Evolutionary conservation across 768 basidiomycete genomes (phyloP), one percentile per base, ranked within the genome.

Genomic region (Termitomyces sp.): DNA sequence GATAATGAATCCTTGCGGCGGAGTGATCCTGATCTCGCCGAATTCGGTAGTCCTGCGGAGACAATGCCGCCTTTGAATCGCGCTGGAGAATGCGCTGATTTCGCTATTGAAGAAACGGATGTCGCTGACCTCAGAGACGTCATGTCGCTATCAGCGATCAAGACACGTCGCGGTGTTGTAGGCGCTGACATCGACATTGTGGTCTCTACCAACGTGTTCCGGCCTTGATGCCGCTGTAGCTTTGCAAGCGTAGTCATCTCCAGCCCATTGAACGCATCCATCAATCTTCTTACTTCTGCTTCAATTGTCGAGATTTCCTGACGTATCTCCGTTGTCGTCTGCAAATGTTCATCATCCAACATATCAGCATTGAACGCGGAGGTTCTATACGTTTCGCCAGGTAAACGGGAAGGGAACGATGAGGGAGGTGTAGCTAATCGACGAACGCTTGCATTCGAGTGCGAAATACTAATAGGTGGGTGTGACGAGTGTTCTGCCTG

Each of bases 261-360:
- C 38, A 92, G 75, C 9, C 90, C 88, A 62, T 83, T 89, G 68
- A 92, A 92, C 3, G 89, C 89, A 65, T 92, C 90, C 71, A 90
- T 79, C 45, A 92, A 70, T 48, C 86, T 76, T 59, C 79, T 78
- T 6, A 81, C 83, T 66, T 92, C 90, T 32, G 84, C 83, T 67
- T 91, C 89, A 42, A 92, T 82, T 6, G 77, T 69, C 57, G 79
- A 73, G 42, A 92, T 87, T 63, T 91, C 86, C 44, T 80, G 74
- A 38, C 79, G 82, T 53, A 92, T 84, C 38, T 86, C 79, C 59
- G 80, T 76, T 57, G 82, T 77, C n/a, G 86, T 80, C 57, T 82
- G 79, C 55, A 83, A 69, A 51, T 73, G 76, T 2, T 85, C 82
- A 49, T 86, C 84, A 56, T 84, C 83, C 50, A 80, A 73, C 45